Conservation (phyloP, 2,329 filamentous ascomycete species). For the Beauveria scarabaeidicola region DNA sequence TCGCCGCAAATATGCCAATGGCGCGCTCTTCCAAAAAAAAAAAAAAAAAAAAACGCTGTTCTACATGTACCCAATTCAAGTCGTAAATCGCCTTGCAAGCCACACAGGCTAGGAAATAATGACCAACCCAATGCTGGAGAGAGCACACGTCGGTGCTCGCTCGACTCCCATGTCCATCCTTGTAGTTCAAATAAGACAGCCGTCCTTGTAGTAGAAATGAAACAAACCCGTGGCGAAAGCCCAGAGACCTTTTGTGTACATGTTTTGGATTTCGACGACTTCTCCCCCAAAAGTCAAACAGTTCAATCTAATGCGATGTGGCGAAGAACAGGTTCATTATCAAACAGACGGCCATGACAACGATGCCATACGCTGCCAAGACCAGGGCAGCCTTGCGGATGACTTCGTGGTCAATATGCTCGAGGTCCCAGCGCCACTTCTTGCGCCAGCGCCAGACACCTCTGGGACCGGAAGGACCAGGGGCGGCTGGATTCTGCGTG, state of each 20-base stretch:
- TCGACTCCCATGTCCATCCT: neutral
- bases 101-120: neutral
- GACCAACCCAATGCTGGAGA: neutral
- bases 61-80: slow-evolving; percentile 9
- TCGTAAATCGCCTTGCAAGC: slow-evolving; percentile 1
- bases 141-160: neutral
- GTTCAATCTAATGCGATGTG: slow-evolving; percentile 43
- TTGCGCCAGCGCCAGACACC: slow-evolving; percentile 43
- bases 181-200: neutral
- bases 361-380: slow-evolving; percentile 71
- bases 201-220: neutral
- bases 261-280: neutral
- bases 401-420: slow-evolving; percentile 55
- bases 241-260: slow-evolving; percentile 1
- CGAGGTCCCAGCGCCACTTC: slow-evolving; percentile 50
- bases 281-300: neutral
- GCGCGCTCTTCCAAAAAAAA: neutral
- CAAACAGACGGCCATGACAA: slow-evolving; percentile 86
- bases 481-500: slow-evolving; percentile 35
- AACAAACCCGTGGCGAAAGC: neutral
- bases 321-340: slow-evolving; percentile 77
- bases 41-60: neutral
- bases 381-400: slow-evolving; percentile 66
- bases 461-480: slow-evolving; percentile 26
- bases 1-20: slow-evolving; percentile 5